phyloP scores from a whole-genome alignment of 2,329 filamentous ascomycete species.

The Dothidotthia symphoricarpi region DNA sequence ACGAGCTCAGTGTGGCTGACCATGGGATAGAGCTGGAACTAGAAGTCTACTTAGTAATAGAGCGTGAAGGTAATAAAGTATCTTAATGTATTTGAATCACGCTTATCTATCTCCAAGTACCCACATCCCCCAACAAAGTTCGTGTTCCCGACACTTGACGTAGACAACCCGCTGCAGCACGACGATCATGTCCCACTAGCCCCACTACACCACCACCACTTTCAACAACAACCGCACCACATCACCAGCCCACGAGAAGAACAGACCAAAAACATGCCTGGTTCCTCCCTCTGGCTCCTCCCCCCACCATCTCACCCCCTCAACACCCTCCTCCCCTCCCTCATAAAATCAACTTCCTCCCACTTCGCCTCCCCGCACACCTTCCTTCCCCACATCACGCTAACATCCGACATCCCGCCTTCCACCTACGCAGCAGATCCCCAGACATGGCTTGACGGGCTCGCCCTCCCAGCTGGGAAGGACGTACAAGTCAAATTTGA shows the following conservation, averaged over 20 bases:
- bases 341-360: slow-evolving; percentile 37
- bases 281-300: slow-evolving; percentile 47
- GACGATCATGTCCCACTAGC: no score
- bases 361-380: slow-evolving; percentile 38
- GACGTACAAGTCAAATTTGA: slow-evolving; percentile 31
- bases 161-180: no score
- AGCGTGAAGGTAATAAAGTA: no score
- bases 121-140: no score
- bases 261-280: slow-evolving; percentile 39
- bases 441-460: slow-evolving; percentile 39
- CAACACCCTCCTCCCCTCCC: slow-evolving; percentile 26
- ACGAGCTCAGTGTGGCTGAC: no score
- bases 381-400: slow-evolving; percentile 46
- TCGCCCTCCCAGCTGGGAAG: slow-evolving; percentile 21
- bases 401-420: slow-evolving; percentile 40
- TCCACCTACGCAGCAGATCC: slow-evolving; percentile 29
- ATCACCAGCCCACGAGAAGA: neutral
- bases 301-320: slow-evolving; percentile 39
- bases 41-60: no score
- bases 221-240: neutral
- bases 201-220: no score
- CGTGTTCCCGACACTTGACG: no score
- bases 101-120: no score
- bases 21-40: no score
- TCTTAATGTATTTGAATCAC: no score